Evolutionary conservation across 345 rosid species (phyloP), one percentile per base, ranked within the genome.

Genomic region (Crucihimalaya himalaica): DNA sequence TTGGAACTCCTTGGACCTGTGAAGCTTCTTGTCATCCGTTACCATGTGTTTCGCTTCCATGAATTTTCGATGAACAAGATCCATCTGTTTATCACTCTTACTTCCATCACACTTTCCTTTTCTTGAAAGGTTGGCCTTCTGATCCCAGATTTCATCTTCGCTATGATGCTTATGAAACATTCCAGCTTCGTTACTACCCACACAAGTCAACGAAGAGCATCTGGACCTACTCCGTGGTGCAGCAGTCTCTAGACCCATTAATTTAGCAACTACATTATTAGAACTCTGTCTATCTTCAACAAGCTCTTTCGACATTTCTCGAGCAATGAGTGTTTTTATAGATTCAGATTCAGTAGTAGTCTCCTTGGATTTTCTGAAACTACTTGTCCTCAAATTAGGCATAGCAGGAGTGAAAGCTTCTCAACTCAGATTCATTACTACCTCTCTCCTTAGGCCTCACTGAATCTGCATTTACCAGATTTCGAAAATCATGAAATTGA

Each of bases 221-320:
- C 53, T 63, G 19, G 70, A 76, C 63, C 75, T 76, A 60, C 28
- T 76, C 6, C 12, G 25, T 35, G 71, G 75, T 46, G 53, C 8
- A 63, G 37, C 39, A 35, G 94, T 56, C 59, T 95, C 99, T 48
- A 95, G 87, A 52, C 99, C 98, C 99, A 95, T 95, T 82, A 95
- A 71, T 85, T 90, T 92, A 77, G 98, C 98, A 70, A 95, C 88
- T 47, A 95, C 73, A 76, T 88, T 92, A 31, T 88, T 88, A 39
- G 82, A 73, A 72, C 72, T 76, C 55, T 71, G 81, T 43, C 72
- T 84, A 70, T 81, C 76, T 63, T 82, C 88, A 54, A 79, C 80
- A 58, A 81, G 79, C 63, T 88, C 96, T 82, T 87, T 88, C 6
- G 87, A 86, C 93, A 89, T 83, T 81, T 92, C 97, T 79, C 70